phyloP scores from a whole-genome alignment of 2,329 filamentous ascomycete species.

The Trichoderma gracile region DNA sequence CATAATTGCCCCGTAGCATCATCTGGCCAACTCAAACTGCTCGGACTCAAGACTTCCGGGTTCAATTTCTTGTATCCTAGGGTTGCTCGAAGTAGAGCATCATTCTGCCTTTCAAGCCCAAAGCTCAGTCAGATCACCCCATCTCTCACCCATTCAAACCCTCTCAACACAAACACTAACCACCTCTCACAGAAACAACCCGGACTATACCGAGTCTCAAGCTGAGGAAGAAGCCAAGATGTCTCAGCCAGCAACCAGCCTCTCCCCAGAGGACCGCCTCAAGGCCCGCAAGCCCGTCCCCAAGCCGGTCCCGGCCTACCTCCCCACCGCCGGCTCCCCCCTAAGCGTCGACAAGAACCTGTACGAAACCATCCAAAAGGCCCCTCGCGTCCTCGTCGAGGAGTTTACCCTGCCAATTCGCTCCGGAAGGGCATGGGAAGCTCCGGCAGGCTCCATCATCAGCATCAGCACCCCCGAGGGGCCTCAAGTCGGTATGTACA shows the following conservation, averaged over 20 bases:
- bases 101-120: not conserved
- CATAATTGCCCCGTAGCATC: no score
- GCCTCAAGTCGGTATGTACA: slow-evolving; percentile 64
- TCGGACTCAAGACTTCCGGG: no score
- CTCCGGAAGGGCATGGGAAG: slow-evolving; percentile 72
- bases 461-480: slow-evolving; percentile 75
- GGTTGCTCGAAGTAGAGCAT: not conserved
- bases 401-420: slow-evolving; percentile 70
- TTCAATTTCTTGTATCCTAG: no score
- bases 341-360: slow-evolving; percentile 46
- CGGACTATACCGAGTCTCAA: not conserved
- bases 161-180: not conserved
- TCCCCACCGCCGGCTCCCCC: slow-evolving; percentile 46
- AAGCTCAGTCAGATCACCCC: not conserved
- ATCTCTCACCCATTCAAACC: not conserved
- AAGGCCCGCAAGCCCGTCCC: slow-evolving; percentile 47
- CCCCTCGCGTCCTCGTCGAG: slow-evolving; percentile 44
- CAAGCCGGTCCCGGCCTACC: slow-evolving; percentile 52
- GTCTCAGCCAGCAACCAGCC: slow-evolving; percentile 21
- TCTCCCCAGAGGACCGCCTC: slow-evolving; percentile 41
- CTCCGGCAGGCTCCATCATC: slow-evolving; percentile 66
- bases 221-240: slow-evolving; percentile 4
- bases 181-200: not conserved
- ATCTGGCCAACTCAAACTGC: no score
- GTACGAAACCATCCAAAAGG: slow-evolving; percentile 63